A percentile compares a stretch with the other conserved stretches of the same genome.
phyloP scores from a whole-genome alignment of 768 basidiomycete species.

The Tylopilus sp. region DNA sequence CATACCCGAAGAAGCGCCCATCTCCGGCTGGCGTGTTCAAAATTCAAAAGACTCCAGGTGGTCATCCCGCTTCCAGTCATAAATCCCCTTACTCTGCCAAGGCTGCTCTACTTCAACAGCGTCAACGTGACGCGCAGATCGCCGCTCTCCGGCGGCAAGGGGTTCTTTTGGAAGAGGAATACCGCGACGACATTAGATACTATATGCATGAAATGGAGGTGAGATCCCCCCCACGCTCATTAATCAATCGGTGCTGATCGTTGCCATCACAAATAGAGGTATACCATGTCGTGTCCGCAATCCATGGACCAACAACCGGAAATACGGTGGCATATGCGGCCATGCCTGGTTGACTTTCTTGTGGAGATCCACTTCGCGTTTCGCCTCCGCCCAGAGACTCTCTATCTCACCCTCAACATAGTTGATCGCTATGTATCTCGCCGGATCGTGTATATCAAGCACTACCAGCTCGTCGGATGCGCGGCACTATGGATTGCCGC shows the following conservation, averaged over 20 bases:
- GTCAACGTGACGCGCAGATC: slow-evolving; percentile 67
- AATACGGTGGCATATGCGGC: slow-evolving; percentile 99
- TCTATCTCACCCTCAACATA: slow-evolving; percentile 98
- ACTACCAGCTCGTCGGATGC: slow-evolving; percentile 98
- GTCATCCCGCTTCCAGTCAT: slow-evolving; percentile 46
- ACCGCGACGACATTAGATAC: slow-evolving; percentile 84
- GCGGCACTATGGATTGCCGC: slow-evolving; percentile 99
- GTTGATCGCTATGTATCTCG: slow-evolving; percentile 99
- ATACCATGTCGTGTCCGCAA: slow-evolving; percentile 86
- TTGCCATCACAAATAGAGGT: slow-evolving; percentile 44
- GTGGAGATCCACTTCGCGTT: slow-evolving; percentile 98
- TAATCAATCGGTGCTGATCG: slow-evolving; percentile 7
- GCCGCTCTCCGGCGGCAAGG: slow-evolving; percentile 68
- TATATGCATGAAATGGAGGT: slow-evolving; percentile 99
- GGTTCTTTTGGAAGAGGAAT: slow-evolving; percentile 89
- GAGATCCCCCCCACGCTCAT: slow-evolving; percentile 31
- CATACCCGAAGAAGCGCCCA: slow-evolving; percentile 84
- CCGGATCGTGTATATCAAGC: slow-evolving; percentile 97
- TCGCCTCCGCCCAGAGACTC: slow-evolving; percentile 95
- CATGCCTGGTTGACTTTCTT: slow-evolving; percentile 96
- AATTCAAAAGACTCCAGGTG: slow-evolving; percentile 51
- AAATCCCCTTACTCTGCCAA: slow-evolving; percentile 68
- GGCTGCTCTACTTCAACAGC: slow-evolving; percentile 55
- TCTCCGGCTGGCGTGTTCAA: slow-evolving; percentile 79
- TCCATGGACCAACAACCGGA: slow-evolving; percentile 99